Evolutionary conservation across 176 grass and related monocot species (phyloP).

Genomic region (Alloteropsis semialata): DNA sequence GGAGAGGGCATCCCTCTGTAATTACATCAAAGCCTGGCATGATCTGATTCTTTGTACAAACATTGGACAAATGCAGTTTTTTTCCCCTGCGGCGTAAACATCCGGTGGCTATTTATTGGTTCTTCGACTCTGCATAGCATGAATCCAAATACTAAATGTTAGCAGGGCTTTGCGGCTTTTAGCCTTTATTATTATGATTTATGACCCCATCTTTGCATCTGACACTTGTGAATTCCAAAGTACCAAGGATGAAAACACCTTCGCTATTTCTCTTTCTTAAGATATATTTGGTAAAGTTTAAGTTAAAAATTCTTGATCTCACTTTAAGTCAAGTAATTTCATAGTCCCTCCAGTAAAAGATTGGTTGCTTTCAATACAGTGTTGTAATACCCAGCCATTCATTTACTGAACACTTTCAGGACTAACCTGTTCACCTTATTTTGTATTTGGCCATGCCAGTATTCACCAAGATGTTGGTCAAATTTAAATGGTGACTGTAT

Average conservation of each 20-base stretch:
- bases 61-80: neutral
- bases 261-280: neutral
- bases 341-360: neutral
- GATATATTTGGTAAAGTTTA: neutral
- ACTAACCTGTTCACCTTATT: neutral
- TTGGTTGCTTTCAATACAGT: neutral
- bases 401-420: neutral
- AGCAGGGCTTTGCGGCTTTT: neutral
- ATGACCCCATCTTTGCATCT: neutral
- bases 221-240: neutral
- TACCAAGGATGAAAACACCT: neutral
- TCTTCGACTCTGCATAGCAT: neutral
- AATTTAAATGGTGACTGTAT: neutral
- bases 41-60: neutral
- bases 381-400: neutral
- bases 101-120: neutral
- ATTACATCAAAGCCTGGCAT: neutral
- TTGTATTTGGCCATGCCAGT: neutral
- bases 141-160: slow-evolving; percentile 1
- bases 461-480: neutral
- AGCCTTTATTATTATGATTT: neutral
- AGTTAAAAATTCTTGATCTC: neutral
- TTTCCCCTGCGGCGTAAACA: neutral
- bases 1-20: neutral
- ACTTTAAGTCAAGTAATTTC: neutral